phyloP scores from a whole-genome alignment of 73 alveolate genomes.

The Tetrahymena malaccensis region DNA sequence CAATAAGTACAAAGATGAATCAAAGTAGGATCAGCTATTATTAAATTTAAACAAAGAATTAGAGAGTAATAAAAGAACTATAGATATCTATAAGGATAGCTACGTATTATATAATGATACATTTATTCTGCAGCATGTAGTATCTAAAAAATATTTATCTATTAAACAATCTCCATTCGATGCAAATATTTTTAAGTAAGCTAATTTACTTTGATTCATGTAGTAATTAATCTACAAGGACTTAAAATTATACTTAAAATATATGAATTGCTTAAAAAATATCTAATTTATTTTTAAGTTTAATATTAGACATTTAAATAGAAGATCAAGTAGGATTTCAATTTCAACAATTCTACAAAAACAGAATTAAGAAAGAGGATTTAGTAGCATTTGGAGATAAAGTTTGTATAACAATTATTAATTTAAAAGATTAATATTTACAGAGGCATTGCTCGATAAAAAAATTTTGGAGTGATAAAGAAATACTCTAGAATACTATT shows the following conservation, averaged over 20 bases:
- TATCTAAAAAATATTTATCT: not conserved
- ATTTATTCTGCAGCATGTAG: not conserved
- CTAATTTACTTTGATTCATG: too few species aligned
- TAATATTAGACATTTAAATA: not conserved
- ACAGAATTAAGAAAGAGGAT: not conserved
- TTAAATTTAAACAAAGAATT: not conserved
- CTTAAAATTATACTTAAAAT: not conserved
- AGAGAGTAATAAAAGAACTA: not conserved
- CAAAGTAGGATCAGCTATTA: not conserved
- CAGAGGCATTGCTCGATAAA: not conserved
- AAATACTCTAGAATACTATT: not conserved
- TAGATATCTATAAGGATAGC: not conserved
- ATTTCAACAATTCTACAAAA: not conserved
- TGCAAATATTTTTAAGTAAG: not conserved
- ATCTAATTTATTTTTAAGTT: not conserved
- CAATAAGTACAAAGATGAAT: not conserved
- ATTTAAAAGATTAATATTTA: not conserved
- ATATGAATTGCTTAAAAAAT: not conserved
- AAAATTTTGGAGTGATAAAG: not conserved
- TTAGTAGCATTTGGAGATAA: not conserved
- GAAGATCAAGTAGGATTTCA: not conserved
- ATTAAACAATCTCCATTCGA: not conserved
- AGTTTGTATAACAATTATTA: not conserved
- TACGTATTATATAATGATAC: not conserved
- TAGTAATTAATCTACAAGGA: not conserved